Evolutionary conservation across 352 stramenopile species (phyloP), one percentile per base, ranked within the genome.

Genomic region (Aphanomyces euteiches): DNA sequence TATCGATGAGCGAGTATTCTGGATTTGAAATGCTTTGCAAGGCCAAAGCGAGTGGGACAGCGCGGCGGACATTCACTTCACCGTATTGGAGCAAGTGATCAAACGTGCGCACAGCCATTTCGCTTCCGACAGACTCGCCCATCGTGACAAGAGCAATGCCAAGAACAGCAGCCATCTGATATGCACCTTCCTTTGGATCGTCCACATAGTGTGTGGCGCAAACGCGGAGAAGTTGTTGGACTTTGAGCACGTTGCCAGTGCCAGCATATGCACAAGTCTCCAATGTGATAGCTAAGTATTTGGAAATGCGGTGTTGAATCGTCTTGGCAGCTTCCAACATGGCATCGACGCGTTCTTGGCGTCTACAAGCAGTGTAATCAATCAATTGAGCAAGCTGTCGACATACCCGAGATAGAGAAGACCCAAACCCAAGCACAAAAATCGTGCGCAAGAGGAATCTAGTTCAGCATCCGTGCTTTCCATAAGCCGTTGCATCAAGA

Each of bases 71-170:
- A 5, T 93, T 90, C 41, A 99, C 85, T 79, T 99, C 97, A 48
- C 97, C 98, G 77, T 99, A 99, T 79, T 99, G 98, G 40, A 99
- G 87, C 73, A 99, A 87, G 78, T 99, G 98, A 69, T 99, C 97
- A 75, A 99, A 99, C 47, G 96, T 98, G 72, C 98, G 87, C 72
- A 99, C 90, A 13, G 95, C 93, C 98, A 99, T 99, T 78, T 99
- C 97, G 65, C 89, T 91, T 38, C 94, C 93, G 64, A 98, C 93
- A 72, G 92, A 96, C 79, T 99, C 98, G 50, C 97, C 97, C 87
- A 99, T 98, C 1, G 96, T 96, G 56, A 99, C 98, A 17, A 99
- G 78, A 34, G 92, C 96, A 74, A 99, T 98, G 68, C 97, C 97
- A 53, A 99, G 87, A 13, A 99, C 96, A 8, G 97, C 97, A 40